A percentile compares a stretch with the other conserved stretches of the same genome.
Evolutionary conservation across 176 grass and related monocot genomes (phyloP).

Genomic region (Eremochloa ophiuroides): DNA sequence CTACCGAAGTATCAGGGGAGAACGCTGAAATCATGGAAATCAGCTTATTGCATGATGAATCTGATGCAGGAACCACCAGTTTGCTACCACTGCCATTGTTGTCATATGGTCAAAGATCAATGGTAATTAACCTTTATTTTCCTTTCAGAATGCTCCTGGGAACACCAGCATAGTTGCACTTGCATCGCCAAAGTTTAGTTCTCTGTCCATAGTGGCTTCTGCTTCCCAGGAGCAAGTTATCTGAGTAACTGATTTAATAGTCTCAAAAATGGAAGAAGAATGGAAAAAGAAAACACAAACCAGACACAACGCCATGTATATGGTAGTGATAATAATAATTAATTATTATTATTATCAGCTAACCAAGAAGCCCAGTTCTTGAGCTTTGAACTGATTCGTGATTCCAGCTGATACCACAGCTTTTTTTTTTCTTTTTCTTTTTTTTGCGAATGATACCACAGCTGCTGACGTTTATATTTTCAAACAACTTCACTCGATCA

Average conservation of each 20-base stretch:
- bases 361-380: too few relatives aligned
- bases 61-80: conserved; percentile 23
- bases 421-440: too few relatives aligned
- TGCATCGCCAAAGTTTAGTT: neutral
- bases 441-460: too few relatives aligned
- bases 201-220: neutral
- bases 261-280: neutral
- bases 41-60: conserved; percentile 37
- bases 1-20: conserved; percentile 17
- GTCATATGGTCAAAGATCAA: conserved; percentile 44
- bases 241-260: conserved; percentile 1
- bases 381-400: neutral
- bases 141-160: neutral
- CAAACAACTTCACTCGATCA: neutral
- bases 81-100: conserved; percentile 44
- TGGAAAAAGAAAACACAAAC: neutral
- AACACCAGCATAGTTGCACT: neutral
- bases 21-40: conserved; percentile 40
- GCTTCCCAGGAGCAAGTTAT: neutral
- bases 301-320: neutral
- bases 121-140: conserved; percentile 34
- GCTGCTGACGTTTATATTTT: neutral
- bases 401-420: neutral
- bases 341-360: neutral
- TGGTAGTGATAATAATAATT: neutral